Evolutionary conservation across 331 rosid genomes (phyloP).

Genomic region (Malus hybrid): DNA sequence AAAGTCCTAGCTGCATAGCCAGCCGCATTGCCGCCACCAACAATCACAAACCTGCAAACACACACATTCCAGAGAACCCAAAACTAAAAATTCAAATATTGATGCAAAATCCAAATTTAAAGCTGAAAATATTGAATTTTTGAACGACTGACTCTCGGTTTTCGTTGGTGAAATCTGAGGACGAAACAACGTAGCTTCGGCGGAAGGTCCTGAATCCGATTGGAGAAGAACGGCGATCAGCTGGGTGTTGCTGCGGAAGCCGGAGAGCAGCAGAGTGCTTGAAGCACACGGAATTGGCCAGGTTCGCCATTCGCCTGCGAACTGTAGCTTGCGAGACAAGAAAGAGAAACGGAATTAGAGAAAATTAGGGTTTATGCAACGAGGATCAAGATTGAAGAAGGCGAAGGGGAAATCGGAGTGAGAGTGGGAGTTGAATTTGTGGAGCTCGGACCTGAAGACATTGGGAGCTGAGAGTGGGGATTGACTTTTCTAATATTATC

Average conservation of each 20-base stretch:
- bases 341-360: slow-evolving; percentile 16
- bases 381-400: slow-evolving; percentile 6
- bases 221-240: slow-evolving; percentile 18
- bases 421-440: not conserved
- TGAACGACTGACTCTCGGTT: slow-evolving; percentile 58
- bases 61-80: not conserved
- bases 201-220: slow-evolving; percentile 32
- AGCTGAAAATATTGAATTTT: not conserved
- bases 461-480: slow-evolving; percentile 1
- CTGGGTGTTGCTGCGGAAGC: slow-evolving; percentile 19
- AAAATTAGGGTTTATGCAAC: not conserved
- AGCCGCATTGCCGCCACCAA: slow-evolving; percentile 96
- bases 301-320: slow-evolving; percentile 46
- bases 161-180: slow-evolving; percentile 57
- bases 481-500: not conserved
- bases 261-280: slow-evolving; percentile 44
- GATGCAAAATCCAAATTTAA: not conserved
- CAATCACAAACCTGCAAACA: slow-evolving; percentile 68
- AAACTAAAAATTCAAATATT: not conserved
- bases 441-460: slow-evolving; percentile 37
- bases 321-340: slow-evolving; percentile 23
- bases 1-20: slow-evolving; percentile 93
- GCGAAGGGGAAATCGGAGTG: not conserved
- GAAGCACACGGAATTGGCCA: slow-evolving; percentile 41
- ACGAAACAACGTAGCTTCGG: slow-evolving; percentile 51